phyloP scores from a whole-genome alignment of 495 filamentous ascomycete species.

The Neurospora sp. region DNA sequence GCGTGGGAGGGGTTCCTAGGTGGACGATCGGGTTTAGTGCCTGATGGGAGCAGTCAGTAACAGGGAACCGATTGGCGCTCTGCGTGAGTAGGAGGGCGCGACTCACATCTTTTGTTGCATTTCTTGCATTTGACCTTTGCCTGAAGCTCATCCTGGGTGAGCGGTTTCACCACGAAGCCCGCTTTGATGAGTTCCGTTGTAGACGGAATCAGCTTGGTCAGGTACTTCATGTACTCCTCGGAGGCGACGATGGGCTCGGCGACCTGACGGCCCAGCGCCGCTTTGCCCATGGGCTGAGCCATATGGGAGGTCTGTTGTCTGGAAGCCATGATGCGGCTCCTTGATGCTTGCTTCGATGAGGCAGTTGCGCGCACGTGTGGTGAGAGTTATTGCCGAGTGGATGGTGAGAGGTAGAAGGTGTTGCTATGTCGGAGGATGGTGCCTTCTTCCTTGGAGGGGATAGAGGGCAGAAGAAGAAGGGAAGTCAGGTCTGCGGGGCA shows the following conservation, averaged over 20 bases:
- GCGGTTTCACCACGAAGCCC: not conserved
- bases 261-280: not conserved
- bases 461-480: not conserved
- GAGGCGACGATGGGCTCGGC: not conserved
- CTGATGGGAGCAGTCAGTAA: not conserved
- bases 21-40: not conserved
- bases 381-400: not conserved
- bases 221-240: not conserved
- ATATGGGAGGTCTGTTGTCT: not conserved
- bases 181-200: not conserved
- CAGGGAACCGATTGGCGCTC: too few relatives aligned
- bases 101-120: constrained; percentile 1
- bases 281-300: not conserved
- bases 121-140: not conserved
- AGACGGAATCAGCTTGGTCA: not conserved
- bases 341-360: not conserved
- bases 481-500: not conserved
- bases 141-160: not conserved
- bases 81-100: too few relatives aligned
- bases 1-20: not conserved
- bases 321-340: not conserved
- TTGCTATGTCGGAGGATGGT: not conserved
- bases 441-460: not conserved
- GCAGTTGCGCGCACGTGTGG: not conserved
- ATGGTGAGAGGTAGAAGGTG: not conserved